Base-by-base conservation (phyloP, 352 stramenopile genomes). In the Thraustotheca clavata region DNA sequence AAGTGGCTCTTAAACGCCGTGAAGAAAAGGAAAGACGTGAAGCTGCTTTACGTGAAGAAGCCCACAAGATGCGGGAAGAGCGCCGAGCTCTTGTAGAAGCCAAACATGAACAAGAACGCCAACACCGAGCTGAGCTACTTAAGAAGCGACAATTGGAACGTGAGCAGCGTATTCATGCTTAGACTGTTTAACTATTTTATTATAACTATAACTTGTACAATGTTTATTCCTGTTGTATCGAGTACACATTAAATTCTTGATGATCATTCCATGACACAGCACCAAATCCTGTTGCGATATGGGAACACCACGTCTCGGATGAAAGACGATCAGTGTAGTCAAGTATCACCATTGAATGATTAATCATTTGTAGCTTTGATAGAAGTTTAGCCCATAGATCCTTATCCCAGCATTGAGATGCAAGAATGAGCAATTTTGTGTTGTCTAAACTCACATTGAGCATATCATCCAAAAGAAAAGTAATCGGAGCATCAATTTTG, bases 371-470 rank as follows among this genome's bases (percentile, higher is more conserved):
- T 14, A 86, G 71, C 52, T 88, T 86, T 41, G 20, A 5, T 18
- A 69, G 60, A 4, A 86, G 54, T 1, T 67, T 62, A 1, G 43
- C 57, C 47, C 79, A 73, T 16, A 88, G 67, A 11, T 59, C 43
- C 0, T 18, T 20, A 57, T 86, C 76, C 79, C 79, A 88, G 54
- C 79, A 88, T 29, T 86, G 79, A 18, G 79, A 88, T 9, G 76
- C 81, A 18, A 88, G 70, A 16, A 88, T 49, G 18, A 88, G 39
- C 12, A 86, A 36, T 1, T 55, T 66, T 12, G 70, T 69, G 3
- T 62, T n/a, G 0, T 50, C 35, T 3, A 88, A 34, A 18, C 61
- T 41, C 2, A 69, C 65, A 4, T 49, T 55, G 24, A 88, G 71
- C 71, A 88, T 81, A 29, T 86, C 76, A 2, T 60, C 59, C 39